Conservation (phyloP, 1,284 basidiomycete genomes). For the Malassezia arunalokei region DNA sequence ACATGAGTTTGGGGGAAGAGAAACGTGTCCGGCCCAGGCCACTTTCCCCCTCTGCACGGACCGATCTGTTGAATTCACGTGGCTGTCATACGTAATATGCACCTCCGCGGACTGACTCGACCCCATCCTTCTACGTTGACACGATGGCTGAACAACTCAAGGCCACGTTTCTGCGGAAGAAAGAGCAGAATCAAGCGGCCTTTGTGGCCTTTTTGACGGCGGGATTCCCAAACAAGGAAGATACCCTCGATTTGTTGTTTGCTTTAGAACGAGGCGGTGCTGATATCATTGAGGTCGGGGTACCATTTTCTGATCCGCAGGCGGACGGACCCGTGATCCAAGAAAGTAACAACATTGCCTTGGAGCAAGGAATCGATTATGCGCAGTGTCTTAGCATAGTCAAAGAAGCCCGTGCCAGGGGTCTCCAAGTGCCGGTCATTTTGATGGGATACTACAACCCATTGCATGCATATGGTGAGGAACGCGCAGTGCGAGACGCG, state of each 20-base stretch:
- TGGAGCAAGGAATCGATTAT: constrained; percentile 38
- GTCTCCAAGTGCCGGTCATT: constrained; percentile 72
- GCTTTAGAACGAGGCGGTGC: constrained; percentile 84
- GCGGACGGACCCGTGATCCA: constrained; percentile 82
- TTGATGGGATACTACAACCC: constrained; percentile 76
- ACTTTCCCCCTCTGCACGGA: too few relatives aligned
- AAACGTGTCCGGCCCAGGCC: background rate
- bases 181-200: constrained; percentile 31
- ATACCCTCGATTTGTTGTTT: constrained; percentile 76
- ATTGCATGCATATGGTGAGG: constrained; percentile 83
- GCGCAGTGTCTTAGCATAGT: constrained; percentile 56
- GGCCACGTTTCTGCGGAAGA: constrained; percentile 12
- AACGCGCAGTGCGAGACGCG: constrained; percentile 79
- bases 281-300: constrained; percentile 88
- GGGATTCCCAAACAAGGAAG: constrained; percentile 46
- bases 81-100: background rate
- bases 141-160: constrained; percentile 9
- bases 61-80: too few relatives aligned
- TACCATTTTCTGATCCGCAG: constrained; percentile 88
- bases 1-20: constrained; percentile 1
- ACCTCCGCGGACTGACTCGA: too few relatives aligned
- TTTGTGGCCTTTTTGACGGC: constrained; percentile 44
- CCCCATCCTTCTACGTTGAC: background rate
- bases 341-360: constrained; percentile 57
- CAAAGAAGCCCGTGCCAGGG: constrained; percentile 64